Conservation (phyloP, 805 yeast species). For the Naumovozyma baii region DNA sequence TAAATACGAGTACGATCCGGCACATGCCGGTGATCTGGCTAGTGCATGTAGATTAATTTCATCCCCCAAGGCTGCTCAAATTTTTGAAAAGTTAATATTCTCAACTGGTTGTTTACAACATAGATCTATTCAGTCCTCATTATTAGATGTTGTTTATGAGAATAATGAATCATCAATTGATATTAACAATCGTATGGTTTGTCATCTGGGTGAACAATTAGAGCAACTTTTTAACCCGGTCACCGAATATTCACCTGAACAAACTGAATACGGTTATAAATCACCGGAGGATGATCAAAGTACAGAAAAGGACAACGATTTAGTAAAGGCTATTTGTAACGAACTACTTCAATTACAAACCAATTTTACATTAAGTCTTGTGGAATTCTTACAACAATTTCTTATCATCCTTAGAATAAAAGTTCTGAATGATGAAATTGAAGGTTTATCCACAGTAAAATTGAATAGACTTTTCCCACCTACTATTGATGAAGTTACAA, state of each 20-base stretch:
- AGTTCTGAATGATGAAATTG: slow-evolving; percentile 47
- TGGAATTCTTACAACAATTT: slow-evolving; percentile 66
- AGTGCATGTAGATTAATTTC: slow-evolving; percentile 49
- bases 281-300: slow-evolving; percentile 38
- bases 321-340: slow-evolving; percentile 45
- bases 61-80: slow-evolving; percentile 27
- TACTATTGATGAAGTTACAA: slow-evolving; percentile 85
- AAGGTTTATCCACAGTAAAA: slow-evolving; percentile 48
- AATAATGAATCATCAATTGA: slow-evolving; percentile 44
- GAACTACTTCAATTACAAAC: slow-evolving; percentile 69
- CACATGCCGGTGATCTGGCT: slow-evolving; percentile 75
- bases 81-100: slow-evolving; percentile 47
- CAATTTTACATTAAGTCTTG: slow-evolving; percentile 60
- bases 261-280: slow-evolving; percentile 58
- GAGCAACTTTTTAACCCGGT: slow-evolving; percentile 86
- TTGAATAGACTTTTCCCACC: slow-evolving; percentile 84
- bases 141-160: slow-evolving; percentile 69
- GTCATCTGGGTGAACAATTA: slow-evolving; percentile 69
- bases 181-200: slow-evolving; percentile 67
- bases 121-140: slow-evolving; percentile 38
- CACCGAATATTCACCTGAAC: slow-evolving; percentile 86
- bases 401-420: slow-evolving; percentile 68
- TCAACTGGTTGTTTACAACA: slow-evolving; percentile 49
- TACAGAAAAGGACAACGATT: slow-evolving; percentile 20
- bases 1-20: slow-evolving; percentile 58